Percentiles rank a stretch among this genome's conserved stretches.
Evolutionary conservation across 2,329 filamentous ascomycete species (phyloP).

Genomic region (Hymenoscyphus infarciens): DNA sequence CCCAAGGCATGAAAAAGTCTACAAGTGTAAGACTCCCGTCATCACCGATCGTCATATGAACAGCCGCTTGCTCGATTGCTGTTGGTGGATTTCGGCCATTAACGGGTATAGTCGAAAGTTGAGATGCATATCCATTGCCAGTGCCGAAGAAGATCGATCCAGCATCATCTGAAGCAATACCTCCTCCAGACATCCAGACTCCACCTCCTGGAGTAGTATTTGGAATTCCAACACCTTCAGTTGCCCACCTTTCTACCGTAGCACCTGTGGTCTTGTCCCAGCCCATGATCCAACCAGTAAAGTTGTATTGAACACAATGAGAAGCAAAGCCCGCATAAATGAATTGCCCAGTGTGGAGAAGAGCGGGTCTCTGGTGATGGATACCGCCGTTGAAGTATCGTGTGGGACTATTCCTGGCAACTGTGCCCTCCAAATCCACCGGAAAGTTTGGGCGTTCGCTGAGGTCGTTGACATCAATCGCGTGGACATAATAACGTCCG

Average conservation of each 20-base stretch:
- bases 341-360: slow-evolving; percentile 45
- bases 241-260: slow-evolving; percentile 43
- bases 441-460: slow-evolving; percentile 42
- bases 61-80: slow-evolving; percentile 46
- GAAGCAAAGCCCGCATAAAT: slow-evolving; percentile 48
- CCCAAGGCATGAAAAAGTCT: slow-evolving; percentile 50
- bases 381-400: slow-evolving; percentile 46
- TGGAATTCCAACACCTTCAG: slow-evolving; percentile 41
- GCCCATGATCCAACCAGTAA: slow-evolving; percentile 48
- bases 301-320: slow-evolving; percentile 51
- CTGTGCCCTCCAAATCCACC: slow-evolving; percentile 41
- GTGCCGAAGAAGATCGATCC: slow-evolving; percentile 47
- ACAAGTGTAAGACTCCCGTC: slow-evolving; percentile 43
- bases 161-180: slow-evolving; percentile 44
- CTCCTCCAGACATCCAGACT: slow-evolving; percentile 49
- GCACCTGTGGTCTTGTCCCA: slow-evolving; percentile 45
- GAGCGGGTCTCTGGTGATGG: slow-evolving; percentile 44
- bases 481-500: slow-evolving; percentile 45
- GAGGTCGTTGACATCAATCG: slow-evolving; percentile 44
- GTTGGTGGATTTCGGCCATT: slow-evolving; percentile 44
- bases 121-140: slow-evolving; percentile 47
- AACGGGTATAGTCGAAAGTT: slow-evolving; percentile 42
- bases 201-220: slow-evolving; percentile 41
- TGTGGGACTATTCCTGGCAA: slow-evolving; percentile 44
- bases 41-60: slow-evolving; percentile 45